A percentile compares a stretch with the other conserved stretches of the same genome.
phyloP scores from a whole-genome alignment of 345 rosid genomes.

The Arabidopsis suecica region DNA sequence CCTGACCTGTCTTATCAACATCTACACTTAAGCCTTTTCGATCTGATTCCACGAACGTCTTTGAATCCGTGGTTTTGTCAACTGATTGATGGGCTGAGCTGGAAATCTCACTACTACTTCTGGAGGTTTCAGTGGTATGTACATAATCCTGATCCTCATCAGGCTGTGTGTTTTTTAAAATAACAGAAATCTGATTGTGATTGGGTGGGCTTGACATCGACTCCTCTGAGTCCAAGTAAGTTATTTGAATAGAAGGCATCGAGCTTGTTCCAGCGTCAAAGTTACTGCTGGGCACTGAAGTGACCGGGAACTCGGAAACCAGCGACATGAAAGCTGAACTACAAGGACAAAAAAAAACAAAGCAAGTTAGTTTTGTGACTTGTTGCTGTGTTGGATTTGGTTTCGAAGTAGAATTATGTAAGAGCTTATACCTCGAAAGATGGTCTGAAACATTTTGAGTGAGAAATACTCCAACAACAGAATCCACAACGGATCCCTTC shows the following conservation, averaged over 20 bases:
- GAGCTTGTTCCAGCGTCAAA: conserved; percentile 52
- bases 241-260: conserved; percentile 48
- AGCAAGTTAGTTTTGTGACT: conserved; percentile 30
- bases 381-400: conserved; percentile 15
- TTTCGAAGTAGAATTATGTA: conserved; percentile 20
- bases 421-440: conserved; percentile 75
- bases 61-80: conserved; percentile 36
- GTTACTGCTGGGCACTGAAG: conserved; percentile 41
- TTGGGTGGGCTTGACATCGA: conserved; percentile 46
- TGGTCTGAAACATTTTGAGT: conserved; percentile 98
- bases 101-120: conserved; percentile 48
- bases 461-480: conserved; percentile 95
- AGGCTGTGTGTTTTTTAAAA: conserved; percentile 42
- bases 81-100: conserved; percentile 50
- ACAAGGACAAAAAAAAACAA: conserved; percentile 34
- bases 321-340: conserved; percentile 96
- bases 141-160: conserved; percentile 58
- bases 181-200: conserved; percentile 55
- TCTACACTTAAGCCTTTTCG: conserved; percentile 46
- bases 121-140: conserved; percentile 53
- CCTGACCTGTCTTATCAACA: conserved; percentile 30
- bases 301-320: conserved; percentile 72
- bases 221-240: conserved; percentile 59
- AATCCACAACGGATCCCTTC: conserved; percentile 98
- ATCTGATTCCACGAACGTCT: conserved; percentile 40